These are phyloP conservation scores for Xylaria sp. DNA, from an alignment of 2,329 filamentous ascomycete genomes.

Conservation along the genomic window DNA sequence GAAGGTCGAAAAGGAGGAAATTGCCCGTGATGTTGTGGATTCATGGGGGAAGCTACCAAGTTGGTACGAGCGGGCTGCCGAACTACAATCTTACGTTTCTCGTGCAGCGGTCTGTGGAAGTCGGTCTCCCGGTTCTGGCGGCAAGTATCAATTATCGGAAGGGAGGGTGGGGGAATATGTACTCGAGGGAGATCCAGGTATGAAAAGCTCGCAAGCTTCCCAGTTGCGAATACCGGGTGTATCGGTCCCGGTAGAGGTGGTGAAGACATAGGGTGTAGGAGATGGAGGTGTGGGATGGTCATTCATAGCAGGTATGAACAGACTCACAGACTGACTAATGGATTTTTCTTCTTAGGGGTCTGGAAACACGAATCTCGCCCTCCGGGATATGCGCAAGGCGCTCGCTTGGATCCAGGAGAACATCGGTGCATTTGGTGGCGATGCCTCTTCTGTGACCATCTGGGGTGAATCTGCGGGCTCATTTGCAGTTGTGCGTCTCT, in stretches of 20 bases:
- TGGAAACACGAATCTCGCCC: conserved; percentile 46
- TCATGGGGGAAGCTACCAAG: conserved; percentile 48
- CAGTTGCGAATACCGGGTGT: neutral
- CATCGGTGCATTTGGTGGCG: conserved; percentile 46
- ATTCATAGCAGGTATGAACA: neutral
- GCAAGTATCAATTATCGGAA: conserved; percentile 61
- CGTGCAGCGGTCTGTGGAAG: conserved; percentile 58
- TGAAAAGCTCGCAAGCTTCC: neutral
- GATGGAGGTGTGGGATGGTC: neutral
- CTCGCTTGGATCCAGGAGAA: conserved; percentile 48
- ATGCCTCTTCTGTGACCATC: conserved; percentile 47
- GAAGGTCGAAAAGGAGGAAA: neutral
- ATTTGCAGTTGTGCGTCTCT: conserved; percentile 46
- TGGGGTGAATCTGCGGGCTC: conserved; percentile 49
- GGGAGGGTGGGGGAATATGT: conserved; percentile 48
- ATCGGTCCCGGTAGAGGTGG: neutral
- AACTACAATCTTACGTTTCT: conserved; percentile 71
- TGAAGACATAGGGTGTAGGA: neutral
- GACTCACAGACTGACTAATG: neutral
- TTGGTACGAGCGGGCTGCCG: conserved; percentile 51
- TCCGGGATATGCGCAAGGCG: conserved; percentile 47
- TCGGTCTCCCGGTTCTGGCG: conserved; percentile 59
- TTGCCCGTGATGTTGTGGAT: conserved; percentile 52
- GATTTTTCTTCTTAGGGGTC: conserved; percentile 40
- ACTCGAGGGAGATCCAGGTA: conserved; percentile 47